phyloP scores from a whole-genome alignment of 1,284 basidiomycete species.

The Macrocystidia cucumis region DNA sequence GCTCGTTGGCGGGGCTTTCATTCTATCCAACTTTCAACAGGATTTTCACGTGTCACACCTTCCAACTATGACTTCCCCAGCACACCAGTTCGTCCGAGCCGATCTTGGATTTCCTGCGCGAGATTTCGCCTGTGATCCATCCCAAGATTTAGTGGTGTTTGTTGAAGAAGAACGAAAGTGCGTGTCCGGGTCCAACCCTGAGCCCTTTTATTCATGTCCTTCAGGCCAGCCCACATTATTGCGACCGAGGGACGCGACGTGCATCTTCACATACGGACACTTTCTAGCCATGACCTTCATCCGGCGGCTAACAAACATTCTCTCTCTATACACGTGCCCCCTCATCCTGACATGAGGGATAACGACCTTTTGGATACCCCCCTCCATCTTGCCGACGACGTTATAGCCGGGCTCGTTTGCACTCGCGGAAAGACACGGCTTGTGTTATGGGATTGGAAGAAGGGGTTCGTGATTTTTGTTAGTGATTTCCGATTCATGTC shows the following conservation, averaged over 20 bases:
- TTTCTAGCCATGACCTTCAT: conserved; percentile 35
- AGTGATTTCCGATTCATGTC: conserved; percentile 13
- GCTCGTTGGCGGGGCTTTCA: conserved; percentile 48
- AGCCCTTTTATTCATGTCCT: no score
- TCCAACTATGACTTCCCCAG: conserved; percentile 19
- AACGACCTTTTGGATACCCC: conserved; percentile 24
- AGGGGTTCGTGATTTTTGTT: conserved; percentile 35
- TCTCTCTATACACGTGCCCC: no score
- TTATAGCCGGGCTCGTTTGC: conserved; percentile 36
- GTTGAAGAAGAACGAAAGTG: conserved; percentile 32
- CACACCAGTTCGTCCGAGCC: conserved; percentile 18
- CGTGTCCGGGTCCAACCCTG: no score
- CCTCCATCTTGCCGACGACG: conserved; percentile 44
- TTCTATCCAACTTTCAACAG: conserved; percentile 28
- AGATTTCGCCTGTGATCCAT: conserved; percentile 60
- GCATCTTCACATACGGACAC: conserved; percentile 29
- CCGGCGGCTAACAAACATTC: no score
- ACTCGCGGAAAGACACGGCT: conserved; percentile 23
- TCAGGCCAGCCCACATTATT: conserved; percentile 7
- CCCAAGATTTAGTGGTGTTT: conserved; percentile 47
- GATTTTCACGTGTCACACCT: conserved; percentile 31
- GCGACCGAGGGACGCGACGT: conserved; percentile 11
- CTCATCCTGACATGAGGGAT: no score
- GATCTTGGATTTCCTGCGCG: conserved; percentile 35
- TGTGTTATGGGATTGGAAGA: conserved; percentile 49